Conservation (phyloP, 2,329 filamentous ascomycete genomes). For the Trichoderma breve region DNA sequence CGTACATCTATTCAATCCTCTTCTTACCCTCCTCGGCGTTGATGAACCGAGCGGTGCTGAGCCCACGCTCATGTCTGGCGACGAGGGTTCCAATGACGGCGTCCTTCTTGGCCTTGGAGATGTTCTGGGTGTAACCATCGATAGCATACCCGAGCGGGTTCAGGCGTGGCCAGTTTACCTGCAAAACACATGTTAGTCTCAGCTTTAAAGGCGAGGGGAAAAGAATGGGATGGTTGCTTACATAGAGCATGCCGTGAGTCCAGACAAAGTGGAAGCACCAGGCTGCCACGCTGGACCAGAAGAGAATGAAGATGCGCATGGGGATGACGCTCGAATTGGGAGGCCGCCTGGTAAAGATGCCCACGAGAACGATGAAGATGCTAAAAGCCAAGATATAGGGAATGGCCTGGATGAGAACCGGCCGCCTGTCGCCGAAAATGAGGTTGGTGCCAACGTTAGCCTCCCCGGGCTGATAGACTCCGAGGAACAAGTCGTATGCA, state of each 20-base stretch:
- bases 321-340: conserved; percentile 78
- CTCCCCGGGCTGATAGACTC: conserved; percentile 73
- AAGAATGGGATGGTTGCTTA: conserved; percentile 51
- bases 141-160: conserved; percentile 83
- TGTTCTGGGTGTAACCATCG: conserved; percentile 85
- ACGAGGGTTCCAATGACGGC: conserved; percentile 71
- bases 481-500: conserved; percentile 91
- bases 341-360: conserved; percentile 66
- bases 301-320: conserved; percentile 74
- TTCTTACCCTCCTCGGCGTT: conserved; percentile 98
- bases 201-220: neutral
- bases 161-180: conserved; percentile 98
- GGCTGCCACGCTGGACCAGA: conserved; percentile 68
- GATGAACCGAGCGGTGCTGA: conserved; percentile 77
- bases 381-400: conserved; percentile 88
- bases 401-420: conserved; percentile 85
- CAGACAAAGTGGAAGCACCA: conserved; percentile 78
- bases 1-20: conserved; percentile 72
- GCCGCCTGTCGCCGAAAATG: conserved; percentile 81
- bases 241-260: conserved; percentile 86
- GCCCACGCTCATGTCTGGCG: conserved; percentile 72
- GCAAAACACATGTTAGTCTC: neutral
- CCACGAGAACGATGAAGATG: conserved; percentile 77
- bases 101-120: conserved; percentile 78
- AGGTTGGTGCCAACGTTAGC: conserved; percentile 68